phyloP scores from a whole-genome alignment of 352 stramenopile species.

The Globisporangium barbulae region DNA sequence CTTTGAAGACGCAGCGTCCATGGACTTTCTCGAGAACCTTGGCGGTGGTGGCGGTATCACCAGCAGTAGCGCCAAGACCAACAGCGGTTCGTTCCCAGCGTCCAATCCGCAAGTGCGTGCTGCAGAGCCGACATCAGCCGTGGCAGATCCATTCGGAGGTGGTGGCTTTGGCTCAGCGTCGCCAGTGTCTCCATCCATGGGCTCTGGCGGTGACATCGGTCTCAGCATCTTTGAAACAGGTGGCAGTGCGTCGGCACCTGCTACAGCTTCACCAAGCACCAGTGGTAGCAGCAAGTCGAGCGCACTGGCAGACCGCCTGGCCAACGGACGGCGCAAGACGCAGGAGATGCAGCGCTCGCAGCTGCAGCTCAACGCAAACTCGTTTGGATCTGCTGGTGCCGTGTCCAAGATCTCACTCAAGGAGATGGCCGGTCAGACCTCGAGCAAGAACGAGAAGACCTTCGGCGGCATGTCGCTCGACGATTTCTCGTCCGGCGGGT shows the following conservation, averaged over 20 bases:
- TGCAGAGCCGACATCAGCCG: constrained; percentile 17
- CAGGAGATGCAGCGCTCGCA: constrained; percentile 65
- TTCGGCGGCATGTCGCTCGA: constrained; percentile 33
- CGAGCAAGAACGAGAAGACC: not conserved
- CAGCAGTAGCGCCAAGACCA: constrained; percentile 22
- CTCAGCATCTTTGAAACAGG: constrained; percentile 21
- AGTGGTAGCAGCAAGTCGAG: constrained; percentile 42
- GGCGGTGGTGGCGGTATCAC: constrained; percentile 20
- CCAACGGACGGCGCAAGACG: constrained; percentile 61
- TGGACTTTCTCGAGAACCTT: constrained; percentile 67
- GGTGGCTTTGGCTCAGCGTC: constrained; percentile 13
- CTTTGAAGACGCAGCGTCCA: constrained; percentile 46
- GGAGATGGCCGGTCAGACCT: constrained; percentile 29
- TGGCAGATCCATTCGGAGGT: constrained; percentile 29
- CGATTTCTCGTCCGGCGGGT: constrained; percentile 44
- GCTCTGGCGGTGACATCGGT: constrained; percentile 2
- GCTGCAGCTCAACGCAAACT: constrained; percentile 52
- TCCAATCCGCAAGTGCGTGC: constrained; percentile 18
- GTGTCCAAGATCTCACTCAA: constrained; percentile 58
- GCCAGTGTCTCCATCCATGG: constrained; percentile 6
- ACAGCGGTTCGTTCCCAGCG: constrained; percentile 26
- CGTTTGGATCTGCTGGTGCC: constrained; percentile 31
- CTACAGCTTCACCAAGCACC: constrained; percentile 6
- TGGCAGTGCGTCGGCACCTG: not conserved
- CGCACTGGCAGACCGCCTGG: constrained; percentile 56